Conservation (phyloP, 2,329 filamentous ascomycete genomes). For the Tympanopsis confertula region DNA sequence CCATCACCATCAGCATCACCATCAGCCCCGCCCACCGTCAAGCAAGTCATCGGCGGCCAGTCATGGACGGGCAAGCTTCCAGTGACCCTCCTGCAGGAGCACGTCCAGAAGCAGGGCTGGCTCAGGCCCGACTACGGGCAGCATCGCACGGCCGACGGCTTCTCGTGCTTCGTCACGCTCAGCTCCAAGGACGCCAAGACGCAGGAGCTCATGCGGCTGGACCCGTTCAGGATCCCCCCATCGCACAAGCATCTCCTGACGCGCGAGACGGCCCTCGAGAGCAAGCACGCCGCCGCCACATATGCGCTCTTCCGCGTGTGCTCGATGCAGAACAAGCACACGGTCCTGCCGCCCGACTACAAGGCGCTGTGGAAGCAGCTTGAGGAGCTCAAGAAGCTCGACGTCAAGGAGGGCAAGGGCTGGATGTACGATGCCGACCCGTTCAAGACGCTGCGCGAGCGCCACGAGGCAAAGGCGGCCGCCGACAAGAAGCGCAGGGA, state of each 20-base stretch:
- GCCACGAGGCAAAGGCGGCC: constrained; percentile 64
- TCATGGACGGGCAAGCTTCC: constrained; percentile 63
- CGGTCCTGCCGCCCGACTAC: constrained; percentile 84
- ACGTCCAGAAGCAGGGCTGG: constrained; percentile 59
- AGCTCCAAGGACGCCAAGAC: constrained; percentile 71
- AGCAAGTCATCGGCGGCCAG: constrained; percentile 50
- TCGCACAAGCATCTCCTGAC: constrained; percentile 65
- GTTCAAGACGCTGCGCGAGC: constrained; percentile 68
- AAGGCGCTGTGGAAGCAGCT: constrained; percentile 88
- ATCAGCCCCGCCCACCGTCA: constrained; percentile 3
- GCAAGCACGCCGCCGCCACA: constrained; percentile 82
- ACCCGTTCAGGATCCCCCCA: constrained; percentile 70
- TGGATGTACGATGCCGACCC: constrained; percentile 97
- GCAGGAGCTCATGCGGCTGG: constrained; percentile 60
- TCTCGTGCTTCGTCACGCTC: constrained; percentile 71
- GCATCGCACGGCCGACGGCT: constrained; percentile 62
- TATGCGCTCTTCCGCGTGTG: constrained; percentile 85
- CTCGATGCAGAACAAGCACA: constrained; percentile 92
- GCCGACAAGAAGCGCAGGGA: constrained; percentile 73
- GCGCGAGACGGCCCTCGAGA: constrained; percentile 74
- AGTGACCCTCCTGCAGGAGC: constrained; percentile 52
- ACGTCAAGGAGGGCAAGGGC: constrained; percentile 64
- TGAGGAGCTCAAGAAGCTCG: constrained; percentile 66
- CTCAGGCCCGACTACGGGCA: constrained; percentile 10
- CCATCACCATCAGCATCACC: too few relatives aligned